Evolutionary conservation across 306 rosid genomes (phyloP), one percentile per base, ranked within the genome.

Genomic region (Cajanus cajan): DNA sequence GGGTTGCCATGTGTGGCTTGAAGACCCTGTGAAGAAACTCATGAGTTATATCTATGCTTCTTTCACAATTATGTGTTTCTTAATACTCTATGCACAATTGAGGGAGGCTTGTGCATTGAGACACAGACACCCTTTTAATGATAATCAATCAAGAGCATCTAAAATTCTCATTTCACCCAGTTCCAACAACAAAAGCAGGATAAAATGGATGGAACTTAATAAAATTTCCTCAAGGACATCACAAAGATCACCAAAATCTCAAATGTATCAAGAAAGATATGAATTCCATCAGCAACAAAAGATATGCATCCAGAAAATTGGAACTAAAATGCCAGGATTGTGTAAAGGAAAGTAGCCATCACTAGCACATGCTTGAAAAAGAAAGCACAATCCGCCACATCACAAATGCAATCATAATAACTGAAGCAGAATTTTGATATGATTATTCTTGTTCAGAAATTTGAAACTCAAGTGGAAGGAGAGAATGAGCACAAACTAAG

Each of bases 21-120:
- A 68, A n/a, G 85, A 65, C 82, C 88, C 92, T 85, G 97, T 74
- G 31, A 90, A 80, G 88, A 90, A 89, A 88, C 84, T 44, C 93
- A 89, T 85, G 71, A 68, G 64, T 73, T 9, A 5, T 65, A 11
- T 28, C n/a, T 37, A 4, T 24, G 21, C 12, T 80, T 62, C 44
- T 80, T 66, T 71, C 65, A 47, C 21, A 48, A 69, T 63, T 79
- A 44, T 81, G 57, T 44, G 25, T 48, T 69, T 62, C 48, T 61
- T 7, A 68, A 4, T n/a, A 57, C 66, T 64, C 75, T 63, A 76
- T 6, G 44, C 5, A 40, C 71, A 7, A 48, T 45, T 15, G 79
- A 44, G 62, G 18, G 31, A 74, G 24, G 15, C 16, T 41, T 12
- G 8, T 59, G 59, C 70, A 41, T 7, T 44, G 4, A 6, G 25